Evolutionary conservation across 768 basidiomycete species (phyloP).

Genomic region (Postia placenta): DNA sequence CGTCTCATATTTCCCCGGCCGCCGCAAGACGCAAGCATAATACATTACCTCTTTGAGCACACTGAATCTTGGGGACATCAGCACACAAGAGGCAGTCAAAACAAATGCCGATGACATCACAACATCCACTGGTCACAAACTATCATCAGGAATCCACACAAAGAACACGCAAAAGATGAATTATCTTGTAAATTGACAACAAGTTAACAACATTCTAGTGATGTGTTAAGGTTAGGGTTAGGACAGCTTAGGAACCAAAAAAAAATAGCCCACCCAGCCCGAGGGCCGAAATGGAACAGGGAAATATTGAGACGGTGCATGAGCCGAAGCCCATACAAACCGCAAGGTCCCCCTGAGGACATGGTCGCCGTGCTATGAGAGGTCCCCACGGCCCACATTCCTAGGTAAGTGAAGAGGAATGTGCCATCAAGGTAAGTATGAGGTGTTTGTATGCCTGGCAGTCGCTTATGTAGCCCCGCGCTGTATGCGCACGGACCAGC

Average conservation of each 20-base stretch:
- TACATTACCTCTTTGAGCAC: no score
- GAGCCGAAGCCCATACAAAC: conserved; percentile 37
- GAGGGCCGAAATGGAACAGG: conserved; percentile 45
- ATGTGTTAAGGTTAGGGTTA: conserved; percentile 28
- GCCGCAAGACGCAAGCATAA: no score
- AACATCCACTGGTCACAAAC: no score
- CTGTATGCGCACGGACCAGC: conserved; percentile 13
- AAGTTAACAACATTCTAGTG: no score
- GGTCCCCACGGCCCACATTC: conserved; percentile 29
- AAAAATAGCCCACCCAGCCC: conserved; percentile 41
- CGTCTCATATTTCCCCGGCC: no score
- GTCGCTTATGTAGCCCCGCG: conserved; percentile 5
- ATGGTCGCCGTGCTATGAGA: conserved; percentile 50
- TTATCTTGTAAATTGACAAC: no score
- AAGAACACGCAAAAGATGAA: no score
- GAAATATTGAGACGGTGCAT: conserved; percentile 40
- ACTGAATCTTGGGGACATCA: no score
- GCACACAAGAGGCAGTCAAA: no score
- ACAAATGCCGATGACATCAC: no score
- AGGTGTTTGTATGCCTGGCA: conserved; percentile 5
- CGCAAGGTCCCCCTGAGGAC: conserved; percentile 39
- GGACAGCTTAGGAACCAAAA: conserved; percentile 21
- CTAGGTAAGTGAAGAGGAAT: conserved; percentile 29
- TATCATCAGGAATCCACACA: no score
- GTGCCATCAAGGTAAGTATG: conserved; percentile 32